Evolutionary conservation across 306 rosid species (phyloP), one percentile per base, ranked within the genome.

Genomic region (Hippophae gyantsensis): DNA sequence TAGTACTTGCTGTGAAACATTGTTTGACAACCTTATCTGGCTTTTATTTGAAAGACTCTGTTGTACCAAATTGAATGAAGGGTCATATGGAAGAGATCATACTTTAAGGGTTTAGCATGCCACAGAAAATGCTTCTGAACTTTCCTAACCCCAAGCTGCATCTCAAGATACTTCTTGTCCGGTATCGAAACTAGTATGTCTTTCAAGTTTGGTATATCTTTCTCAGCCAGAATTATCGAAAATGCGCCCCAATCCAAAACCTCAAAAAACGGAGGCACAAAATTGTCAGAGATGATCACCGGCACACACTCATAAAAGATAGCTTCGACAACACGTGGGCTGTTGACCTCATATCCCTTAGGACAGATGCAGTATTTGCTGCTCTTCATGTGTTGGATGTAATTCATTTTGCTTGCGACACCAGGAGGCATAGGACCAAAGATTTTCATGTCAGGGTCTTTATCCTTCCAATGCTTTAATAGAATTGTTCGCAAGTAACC

Each of bases 331-430:
- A 92, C 81, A 7, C 95, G 57, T 2, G 97, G 99, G 64, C 97
- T 92, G 69, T 88, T 92, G 70, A 88, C 96, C 84, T 92, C 96
- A 5, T 83, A 86, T 25, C 97, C 99, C 69, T 88, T 92, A 54
- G 99, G 99, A 72, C 99, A 92, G 64, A 92, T 78, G 23, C 99
- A 92, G 79, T 76, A 92, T 71, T 82, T 81, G 84, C 97, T 92
- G 69, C 69, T 88, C 84, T 92, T 80, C 99, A 86, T 92, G 77
- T 80, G 79, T 47, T 86, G 83, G 46, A 92, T 82, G 85, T 92
- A 88, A 43, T 54, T 88, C 93, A 88, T 83, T 77, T 92, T 92
- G 82, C 75, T 78, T 62, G 79, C 84, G 48, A 86, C 82, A 48
- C 94, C 94, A 0, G 76, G 90, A 52, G 97, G 86, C 95, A 92